These are phyloP conservation scores for Isabelozyma heimii DNA, from an alignment of 805 yeast genomes.

Conservation along the genomic window DNA sequence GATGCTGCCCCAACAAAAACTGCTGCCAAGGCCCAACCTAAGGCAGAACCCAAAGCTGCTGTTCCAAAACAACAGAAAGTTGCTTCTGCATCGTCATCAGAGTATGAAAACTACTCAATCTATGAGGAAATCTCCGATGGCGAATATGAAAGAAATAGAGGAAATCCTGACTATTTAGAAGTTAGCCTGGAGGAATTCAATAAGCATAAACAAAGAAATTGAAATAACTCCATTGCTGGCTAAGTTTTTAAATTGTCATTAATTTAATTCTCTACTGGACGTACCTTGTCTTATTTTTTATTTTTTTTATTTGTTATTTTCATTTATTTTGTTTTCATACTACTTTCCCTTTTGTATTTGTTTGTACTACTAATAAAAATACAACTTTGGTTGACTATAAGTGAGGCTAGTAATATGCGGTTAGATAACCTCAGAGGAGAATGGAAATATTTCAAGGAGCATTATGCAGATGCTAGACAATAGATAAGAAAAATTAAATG, in stretches of 20 bases:
- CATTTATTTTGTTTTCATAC: neutral
- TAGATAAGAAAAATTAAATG: too few relatives aligned
- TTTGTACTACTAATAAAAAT: too few relatives aligned
- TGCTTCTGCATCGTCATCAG: constrained; percentile 5
- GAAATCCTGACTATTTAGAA: constrained; percentile 50
- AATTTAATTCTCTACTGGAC: neutral
- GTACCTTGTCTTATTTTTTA: constrained; percentile 2
- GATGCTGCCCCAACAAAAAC: constrained; percentile 8
- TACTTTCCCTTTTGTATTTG: neutral
- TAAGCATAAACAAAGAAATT: constrained; percentile 9
- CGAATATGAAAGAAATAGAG: constrained; percentile 44
- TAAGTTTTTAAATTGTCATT: neutral
- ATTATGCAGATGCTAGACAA: too few relatives aligned
- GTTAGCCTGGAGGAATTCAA: constrained; percentile 22
- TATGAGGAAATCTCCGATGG: constrained; percentile 50
- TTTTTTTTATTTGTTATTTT: constrained; percentile 1
- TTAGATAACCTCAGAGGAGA: too few relatives aligned
- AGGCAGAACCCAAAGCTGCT: constrained; percentile 4
- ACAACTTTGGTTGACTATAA: too few relatives aligned
- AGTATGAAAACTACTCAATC: constrained; percentile 20
- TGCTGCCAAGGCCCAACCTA: constrained; percentile 1
- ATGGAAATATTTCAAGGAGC: too few relatives aligned
- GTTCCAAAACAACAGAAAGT: neutral
- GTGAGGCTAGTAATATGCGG: too few relatives aligned
- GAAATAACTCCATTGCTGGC: too few relatives aligned